A percentile compares a stretch with the other conserved stretches of the same genome.
These are phyloP conservation scores for Penicillium griseofulvum DNA, from an alignment of 2,329 filamentous ascomycete genomes.

Conservation along the genomic window DNA sequence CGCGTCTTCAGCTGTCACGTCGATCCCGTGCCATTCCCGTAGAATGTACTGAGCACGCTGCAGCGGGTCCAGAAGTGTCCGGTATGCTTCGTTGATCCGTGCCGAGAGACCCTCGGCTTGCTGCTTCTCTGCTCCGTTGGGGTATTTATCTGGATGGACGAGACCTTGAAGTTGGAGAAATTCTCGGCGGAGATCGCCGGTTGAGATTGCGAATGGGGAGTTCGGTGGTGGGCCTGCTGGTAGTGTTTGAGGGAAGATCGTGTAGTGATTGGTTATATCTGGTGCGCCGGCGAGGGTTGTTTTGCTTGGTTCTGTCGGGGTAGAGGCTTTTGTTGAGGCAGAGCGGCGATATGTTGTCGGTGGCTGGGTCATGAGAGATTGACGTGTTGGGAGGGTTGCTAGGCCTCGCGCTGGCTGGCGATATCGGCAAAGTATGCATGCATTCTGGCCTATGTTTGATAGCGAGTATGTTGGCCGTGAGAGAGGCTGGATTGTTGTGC, in stretches of 20 bases:
- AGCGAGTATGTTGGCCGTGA: constrained; percentile 4
- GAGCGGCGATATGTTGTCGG: constrained; percentile 3
- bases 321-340: constrained; percentile 20
- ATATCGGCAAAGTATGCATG: constrained; percentile 16
- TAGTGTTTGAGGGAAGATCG: constrained; percentile 80
- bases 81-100: constrained; percentile 87
- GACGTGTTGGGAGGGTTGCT: not conserved
- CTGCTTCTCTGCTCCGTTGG: constrained; percentile 46
- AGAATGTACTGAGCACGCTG: constrained; percentile 86
- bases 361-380: not conserved
- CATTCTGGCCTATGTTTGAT: constrained; percentile 8
- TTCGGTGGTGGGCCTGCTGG: constrained; percentile 72
- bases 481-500: not conserved
- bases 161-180: constrained; percentile 76
- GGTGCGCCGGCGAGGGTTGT: constrained; percentile 24
- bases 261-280: constrained; percentile 67
- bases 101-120: constrained; percentile 75
- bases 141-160: constrained; percentile 52
- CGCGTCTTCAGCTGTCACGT: constrained; percentile 74
- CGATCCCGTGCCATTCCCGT: constrained; percentile 62
- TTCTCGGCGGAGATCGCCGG: constrained; percentile 70
- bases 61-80: constrained; percentile 75
- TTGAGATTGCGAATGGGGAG: constrained; percentile 73
- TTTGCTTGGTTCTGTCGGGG: constrained; percentile 2
- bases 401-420: constrained; percentile 6